phyloP scores from a whole-genome alignment of 306 rosid species.

The Casuarina cunninghamiana region DNA sequence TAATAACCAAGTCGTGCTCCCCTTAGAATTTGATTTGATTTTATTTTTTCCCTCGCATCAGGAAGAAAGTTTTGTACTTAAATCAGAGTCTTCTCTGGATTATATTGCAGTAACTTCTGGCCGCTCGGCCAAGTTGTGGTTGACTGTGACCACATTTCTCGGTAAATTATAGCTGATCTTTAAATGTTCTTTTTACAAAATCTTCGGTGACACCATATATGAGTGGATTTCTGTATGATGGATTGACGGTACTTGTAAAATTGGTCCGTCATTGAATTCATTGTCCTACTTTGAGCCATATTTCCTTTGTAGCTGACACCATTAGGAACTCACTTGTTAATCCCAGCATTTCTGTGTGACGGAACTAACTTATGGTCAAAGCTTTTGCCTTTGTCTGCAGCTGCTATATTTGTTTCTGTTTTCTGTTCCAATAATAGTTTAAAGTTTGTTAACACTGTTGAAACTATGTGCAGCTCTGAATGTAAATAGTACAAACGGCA shows the following conservation, averaged over 20 bases:
- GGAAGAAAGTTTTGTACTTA: neutral
- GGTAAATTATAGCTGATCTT: neutral
- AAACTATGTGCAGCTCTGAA: conserved; percentile 57
- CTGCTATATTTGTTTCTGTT: neutral
- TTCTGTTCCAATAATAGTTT: neutral
- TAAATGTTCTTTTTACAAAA: neutral
- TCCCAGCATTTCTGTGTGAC: neutral
- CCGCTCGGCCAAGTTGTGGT: neutral
- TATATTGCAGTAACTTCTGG: neutral
- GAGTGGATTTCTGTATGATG: neutral
- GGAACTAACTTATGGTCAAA: neutral
- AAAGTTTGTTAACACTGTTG: conserved; percentile 9
- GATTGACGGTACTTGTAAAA: neutral
- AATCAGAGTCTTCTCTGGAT: neutral
- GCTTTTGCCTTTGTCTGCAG: neutral
- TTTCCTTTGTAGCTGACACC: neutral
- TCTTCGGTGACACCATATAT: neutral
- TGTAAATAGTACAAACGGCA: conserved; percentile 46
- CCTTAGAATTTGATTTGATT: no score
- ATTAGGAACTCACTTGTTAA: neutral
- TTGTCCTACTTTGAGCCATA: neutral
- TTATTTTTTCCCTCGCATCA: neutral
- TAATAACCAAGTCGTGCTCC: neutral
- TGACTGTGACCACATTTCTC: neutral
- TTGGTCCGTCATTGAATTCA: neutral